These are phyloP conservation scores for Exophiala mesophila DNA, from an alignment of 2,329 filamentous ascomycete genomes.

Conservation along the genomic window DNA sequence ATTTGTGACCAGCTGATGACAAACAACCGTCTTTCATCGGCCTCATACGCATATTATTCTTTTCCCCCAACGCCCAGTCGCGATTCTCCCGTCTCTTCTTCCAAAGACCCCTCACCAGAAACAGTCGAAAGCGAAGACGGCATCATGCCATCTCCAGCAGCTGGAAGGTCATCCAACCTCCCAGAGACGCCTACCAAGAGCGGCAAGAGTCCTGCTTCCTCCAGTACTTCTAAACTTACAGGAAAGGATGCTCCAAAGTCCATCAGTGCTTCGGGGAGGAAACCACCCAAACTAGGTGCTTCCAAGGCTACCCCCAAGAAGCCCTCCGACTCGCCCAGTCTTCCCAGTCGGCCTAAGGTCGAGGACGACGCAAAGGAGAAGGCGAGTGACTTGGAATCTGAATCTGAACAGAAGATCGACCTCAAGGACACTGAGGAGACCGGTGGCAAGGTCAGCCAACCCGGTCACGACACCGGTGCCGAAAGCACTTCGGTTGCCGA, in stretches of 20 bases:
- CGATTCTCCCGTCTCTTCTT: conserved; percentile 13
- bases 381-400: conserved; percentile 20
- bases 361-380: conserved; percentile 19
- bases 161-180: conserved; percentile 20
- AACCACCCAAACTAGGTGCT: conserved; percentile 26
- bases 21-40: conserved; percentile 24
- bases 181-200: conserved; percentile 29
- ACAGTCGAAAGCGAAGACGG: conserved; percentile 21
- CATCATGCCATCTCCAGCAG: conserved; percentile 27
- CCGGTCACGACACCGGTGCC: conserved; percentile 25
- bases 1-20: conserved; percentile 22
- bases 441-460: conserved; percentile 21
- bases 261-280: conserved; percentile 15
- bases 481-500: conserved; percentile 22
- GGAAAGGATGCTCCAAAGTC: conserved; percentile 15
- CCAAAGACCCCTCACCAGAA: conserved; percentile 17
- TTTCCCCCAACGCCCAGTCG: conserved; percentile 24
- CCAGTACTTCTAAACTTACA: conserved; percentile 26
- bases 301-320: conserved; percentile 25
- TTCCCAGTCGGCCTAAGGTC: conserved; percentile 15
- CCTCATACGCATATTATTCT: conserved; percentile 28
- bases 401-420: conserved; percentile 18
- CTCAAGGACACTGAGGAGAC: conserved; percentile 25
- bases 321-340: conserved; percentile 14
- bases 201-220: conserved; percentile 28